Base-by-base conservation (phyloP, 495 filamentous ascomycete genomes). In the Podospora anserina region DNA sequence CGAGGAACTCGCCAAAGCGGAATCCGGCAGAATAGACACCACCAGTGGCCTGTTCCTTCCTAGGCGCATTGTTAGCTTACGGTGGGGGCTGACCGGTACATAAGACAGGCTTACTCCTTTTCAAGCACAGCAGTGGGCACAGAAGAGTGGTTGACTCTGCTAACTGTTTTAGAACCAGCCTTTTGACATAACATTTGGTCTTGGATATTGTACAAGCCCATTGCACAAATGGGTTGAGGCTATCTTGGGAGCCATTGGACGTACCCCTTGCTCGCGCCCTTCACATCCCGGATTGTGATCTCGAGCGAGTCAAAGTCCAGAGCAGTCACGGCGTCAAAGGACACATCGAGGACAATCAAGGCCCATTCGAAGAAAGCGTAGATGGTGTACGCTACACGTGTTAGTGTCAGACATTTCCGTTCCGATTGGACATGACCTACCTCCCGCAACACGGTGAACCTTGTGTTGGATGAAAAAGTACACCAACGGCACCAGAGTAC, bases 401-500 rank as follows among this genome's bases (percentile, higher is more conserved):
- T 76, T 53, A 74, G 67, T 59, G 26, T 0, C 18, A 32, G 32
- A 28, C 44, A 65, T 54, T 49, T 62, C 7, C 23, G 1, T 32
- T 34, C 16, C 5, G 26, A 32, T 18, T 27, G 27, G 16, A 62
- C 20, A 62, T 19, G 27, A 78, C 88, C 81, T 83, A 98, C 95
- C 95, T 88, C 95, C 95, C 56, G 96, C 80, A 68, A 98, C 88
- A 70, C 90, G 92, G 77, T 98, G 93, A 59, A 99, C 90, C 79
- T 99, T 99, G 82, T 99, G 95, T 75, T 99, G 96, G 72, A 99
- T 96, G 77, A 97, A 99, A 75, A 90, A 99, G 81, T 98, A 98
- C 44, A 97, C 86, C 81, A 98, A 82, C 60, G 94, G 93, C 28
- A 97, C 88, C 55, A 98, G 79, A 1, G 92, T 96, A 62, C 90